Base-by-base conservation (phyloP, 345 rosid genomes). In the Diplotaxis tenuifolia region DNA sequence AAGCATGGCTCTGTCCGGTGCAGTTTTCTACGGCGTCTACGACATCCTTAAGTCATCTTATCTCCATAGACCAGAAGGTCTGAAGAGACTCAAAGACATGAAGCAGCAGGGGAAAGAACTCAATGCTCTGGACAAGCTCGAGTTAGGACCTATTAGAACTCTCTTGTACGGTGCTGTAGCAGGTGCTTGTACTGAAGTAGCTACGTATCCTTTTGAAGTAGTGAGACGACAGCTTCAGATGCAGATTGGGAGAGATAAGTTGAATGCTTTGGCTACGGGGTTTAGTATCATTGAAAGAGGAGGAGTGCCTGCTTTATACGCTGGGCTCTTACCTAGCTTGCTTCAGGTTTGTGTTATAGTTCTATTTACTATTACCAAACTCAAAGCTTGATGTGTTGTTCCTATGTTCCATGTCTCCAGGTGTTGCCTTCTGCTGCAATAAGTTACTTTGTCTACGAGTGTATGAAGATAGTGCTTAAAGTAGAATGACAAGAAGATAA, bases 141-240 rank as follows among this genome's bases (percentile, higher is more conserved):
- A 91, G 79, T 74, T 91, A 86, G 97, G 95, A 68, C 82, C 97
- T 9, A 23, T 82, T 6, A 87, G 95, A 75, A 94, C 98, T 61
- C 84, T 91, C 75, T 69, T 94, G 2, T 89, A 88, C 38, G 97
- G 98, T 55, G 98, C 97, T 36, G 65, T 91, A 16, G 89, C 96
- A 1, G 95, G 98, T 62, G 95, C 87, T 29, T 91, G 96, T 75
- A 84, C 97, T 49, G 98, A 94, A 83, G 97, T 90, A 70, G 87
- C 93, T 19, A 94, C 98, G 1, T 94, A 94, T 79, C 98, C 97
- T 7, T 91, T 91, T 62, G 98, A 91, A 85, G 96, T 89, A 52
- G 96, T 91, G 65, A 87, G 97, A 80, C 84, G 98, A 68, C 94
- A 87, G 40, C 96, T 94, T 75, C 98, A 94, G 76, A 82, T 94